Evolutionary conservation across 768 basidiomycete genomes (phyloP).

Genomic region (Xerocomellus intermedius): DNA sequence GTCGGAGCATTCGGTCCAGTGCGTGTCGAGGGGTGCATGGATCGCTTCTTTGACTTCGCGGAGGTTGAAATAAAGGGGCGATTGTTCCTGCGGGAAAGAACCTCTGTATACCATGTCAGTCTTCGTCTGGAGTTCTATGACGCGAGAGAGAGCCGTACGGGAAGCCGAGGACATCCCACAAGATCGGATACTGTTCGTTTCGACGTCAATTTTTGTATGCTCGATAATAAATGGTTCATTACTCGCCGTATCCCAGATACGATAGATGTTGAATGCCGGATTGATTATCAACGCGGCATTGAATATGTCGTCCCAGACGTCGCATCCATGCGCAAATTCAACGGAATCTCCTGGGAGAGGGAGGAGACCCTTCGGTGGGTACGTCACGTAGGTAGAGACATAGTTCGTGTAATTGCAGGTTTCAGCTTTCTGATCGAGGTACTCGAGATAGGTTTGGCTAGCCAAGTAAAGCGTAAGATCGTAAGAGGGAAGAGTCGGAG

Average conservation of each 20-base stretch:
- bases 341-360: slow-evolving; percentile 65
- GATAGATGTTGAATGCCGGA: slow-evolving; percentile 76
- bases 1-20: slow-evolving; percentile 65
- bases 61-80: slow-evolving; percentile 70
- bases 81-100: slow-evolving; percentile 52
- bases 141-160: slow-evolving; percentile 43
- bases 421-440: slow-evolving; percentile 52
- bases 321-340: slow-evolving; percentile 50
- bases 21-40: slow-evolving; percentile 60
- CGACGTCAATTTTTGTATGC: neutral
- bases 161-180: slow-evolving; percentile 84
- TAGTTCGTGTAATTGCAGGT: slow-evolving; percentile 67
- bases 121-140: neutral
- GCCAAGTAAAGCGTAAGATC: neutral
- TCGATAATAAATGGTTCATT: no score
- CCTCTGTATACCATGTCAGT: slow-evolving; percentile 38
- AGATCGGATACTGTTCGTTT: slow-evolving; percentile 47
- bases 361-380: slow-evolving; percentile 63
- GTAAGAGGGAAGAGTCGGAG: neutral
- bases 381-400: slow-evolving; percentile 58
- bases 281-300: slow-evolving; percentile 60
- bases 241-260: slow-evolving; percentile 66
- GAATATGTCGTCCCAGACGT: slow-evolving; percentile 67
- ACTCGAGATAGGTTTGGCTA: slow-evolving; percentile 60
- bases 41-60: slow-evolving; percentile 62